Percentiles rank a stretch among this genome's conserved stretches.
Evolutionary conservation across 768 basidiomycete genomes (phyloP).

Genomic region (Suillus alpinus): DNA sequence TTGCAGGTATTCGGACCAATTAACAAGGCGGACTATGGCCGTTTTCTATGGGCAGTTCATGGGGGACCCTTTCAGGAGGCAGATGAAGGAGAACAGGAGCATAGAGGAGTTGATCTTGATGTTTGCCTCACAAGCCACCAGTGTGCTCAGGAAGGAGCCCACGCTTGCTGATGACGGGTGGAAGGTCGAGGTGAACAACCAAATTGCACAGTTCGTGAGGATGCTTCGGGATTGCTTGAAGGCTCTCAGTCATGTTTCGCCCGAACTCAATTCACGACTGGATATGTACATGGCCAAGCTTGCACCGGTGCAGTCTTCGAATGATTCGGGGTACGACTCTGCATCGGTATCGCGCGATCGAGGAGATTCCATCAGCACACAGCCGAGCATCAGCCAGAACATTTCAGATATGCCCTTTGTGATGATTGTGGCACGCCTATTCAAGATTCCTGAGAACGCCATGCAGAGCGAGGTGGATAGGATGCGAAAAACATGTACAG

Average conservation of each 20-base stretch:
- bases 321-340: constrained; percentile 68
- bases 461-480: constrained; percentile 74
- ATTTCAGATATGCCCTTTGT: constrained; percentile 81
- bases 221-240: constrained; percentile 80
- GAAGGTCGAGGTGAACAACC: constrained; percentile 91
- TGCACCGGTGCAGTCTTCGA: constrained; percentile 55
- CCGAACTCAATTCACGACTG: constrained; percentile 77
- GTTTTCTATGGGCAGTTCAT: constrained; percentile 91
- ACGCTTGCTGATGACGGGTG: constrained; percentile 81
- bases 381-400: constrained; percentile 39
- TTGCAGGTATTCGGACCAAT: constrained; percentile 81
- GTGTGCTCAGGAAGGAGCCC: constrained; percentile 86
- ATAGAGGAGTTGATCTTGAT: constrained; percentile 96
- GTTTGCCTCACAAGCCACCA: constrained; percentile 90
- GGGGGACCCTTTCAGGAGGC: constrained; percentile 78
- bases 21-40: constrained; percentile 86
- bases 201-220: constrained; percentile 85
- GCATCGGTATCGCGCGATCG: constrained; percentile 56
- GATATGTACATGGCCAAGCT: constrained; percentile 84
- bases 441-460: constrained; percentile 68
- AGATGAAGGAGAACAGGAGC: constrained; percentile 95
- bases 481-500: constrained; percentile 62
- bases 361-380: constrained; percentile 42
- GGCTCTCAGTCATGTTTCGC: constrained; percentile 71
- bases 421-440: constrained; percentile 61